Base-by-base conservation (phyloP, 2,329 filamentous ascomycete species). In the Verticillium zaregamsianum region DNA sequence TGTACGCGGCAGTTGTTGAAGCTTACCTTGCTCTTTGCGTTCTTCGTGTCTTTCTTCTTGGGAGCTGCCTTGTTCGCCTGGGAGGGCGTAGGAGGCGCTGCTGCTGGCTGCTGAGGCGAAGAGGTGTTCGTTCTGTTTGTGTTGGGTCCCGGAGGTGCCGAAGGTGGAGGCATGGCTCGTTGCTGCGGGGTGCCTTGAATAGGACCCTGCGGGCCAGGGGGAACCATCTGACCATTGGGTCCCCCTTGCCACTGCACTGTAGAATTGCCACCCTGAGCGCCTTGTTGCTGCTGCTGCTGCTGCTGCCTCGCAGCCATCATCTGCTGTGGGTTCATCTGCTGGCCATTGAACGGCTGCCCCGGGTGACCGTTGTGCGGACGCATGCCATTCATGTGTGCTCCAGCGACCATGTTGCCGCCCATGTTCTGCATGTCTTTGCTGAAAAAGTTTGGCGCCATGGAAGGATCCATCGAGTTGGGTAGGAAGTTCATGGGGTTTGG, bases 71-170 rank as follows among this genome's bases (percentile, higher is more conserved):
- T 94, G 71, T 87, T 89, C 2, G 80, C 74, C 71, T 92, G 90
- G 59, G 86, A 88, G 1, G 91, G 91, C 4, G 91, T 95, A 1
- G 91, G 91, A 1, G 91, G 91, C 39, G 89, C 89, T 7, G 86
- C 83, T 7, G 86, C 83, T 64, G 82, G 83, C 67, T 85, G 83
- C 68, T 88, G 86, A 28, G 86, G 87, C 20, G 86, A 88, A 14
- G 84, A 84, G 15, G 86, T 83, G 52, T 79, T 82, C 64, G 66
- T 81, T 60, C 83, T 82, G 68, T 85, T 84, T 60, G 81, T 79
- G 66, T 81, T 82, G 61, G 79, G 79, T 39, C 75, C 74, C 2
- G 77, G 77, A 12, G 86, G 86, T 28, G 86, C 86, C 15, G 86
- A 86, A 7, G 88, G 87, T 3, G 87, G 87, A 25, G 86, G 86